phyloP scores from a whole-genome alignment of 2,329 filamentous ascomycete genomes.

The Pyrenochaeta sp. region DNA sequence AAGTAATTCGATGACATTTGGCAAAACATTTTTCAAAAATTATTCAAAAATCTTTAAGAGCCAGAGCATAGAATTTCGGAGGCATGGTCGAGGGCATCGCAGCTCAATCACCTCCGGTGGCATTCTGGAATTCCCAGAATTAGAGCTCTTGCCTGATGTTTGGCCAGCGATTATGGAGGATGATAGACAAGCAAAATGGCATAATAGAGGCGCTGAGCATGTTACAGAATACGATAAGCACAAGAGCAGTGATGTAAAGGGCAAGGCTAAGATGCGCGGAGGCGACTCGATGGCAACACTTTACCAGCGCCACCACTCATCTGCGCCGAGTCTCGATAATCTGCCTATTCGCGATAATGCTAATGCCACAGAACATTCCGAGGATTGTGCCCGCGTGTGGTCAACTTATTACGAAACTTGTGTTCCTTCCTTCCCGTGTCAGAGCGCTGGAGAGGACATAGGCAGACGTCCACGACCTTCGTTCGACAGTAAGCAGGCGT shows the following conservation, averaged over 20 bases:
- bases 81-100: slow-evolving; percentile 54
- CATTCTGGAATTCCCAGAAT: slow-evolving; percentile 55
- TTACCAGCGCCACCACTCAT: slow-evolving; percentile 33
- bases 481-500: slow-evolving; percentile 24
- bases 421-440: slow-evolving; percentile 35
- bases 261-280: slow-evolving; percentile 18
- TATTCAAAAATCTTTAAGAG: slow-evolving; percentile 55
- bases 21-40: slow-evolving; percentile 52
- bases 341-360: slow-evolving; percentile 18
- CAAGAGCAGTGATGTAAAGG: slow-evolving; percentile 12
- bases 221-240: not conserved
- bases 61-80: slow-evolving; percentile 49
- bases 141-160: slow-evolving; percentile 56
- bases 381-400: slow-evolving; percentile 41
- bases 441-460: slow-evolving; percentile 35
- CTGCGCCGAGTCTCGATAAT: slow-evolving; percentile 27
- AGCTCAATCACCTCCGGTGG: slow-evolving; percentile 54
- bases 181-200: slow-evolving; percentile 4
- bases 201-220: not conserved
- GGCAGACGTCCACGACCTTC: slow-evolving; percentile 22
- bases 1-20: slow-evolving; percentile 54
- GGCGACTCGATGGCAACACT: slow-evolving; percentile 36
- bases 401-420: slow-evolving; percentile 48
- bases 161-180: slow-evolving; percentile 28
- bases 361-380: slow-evolving; percentile 9